Conservation (phyloP, 164 flowering plant genomes). For the Nymphaea colorata region DNA sequence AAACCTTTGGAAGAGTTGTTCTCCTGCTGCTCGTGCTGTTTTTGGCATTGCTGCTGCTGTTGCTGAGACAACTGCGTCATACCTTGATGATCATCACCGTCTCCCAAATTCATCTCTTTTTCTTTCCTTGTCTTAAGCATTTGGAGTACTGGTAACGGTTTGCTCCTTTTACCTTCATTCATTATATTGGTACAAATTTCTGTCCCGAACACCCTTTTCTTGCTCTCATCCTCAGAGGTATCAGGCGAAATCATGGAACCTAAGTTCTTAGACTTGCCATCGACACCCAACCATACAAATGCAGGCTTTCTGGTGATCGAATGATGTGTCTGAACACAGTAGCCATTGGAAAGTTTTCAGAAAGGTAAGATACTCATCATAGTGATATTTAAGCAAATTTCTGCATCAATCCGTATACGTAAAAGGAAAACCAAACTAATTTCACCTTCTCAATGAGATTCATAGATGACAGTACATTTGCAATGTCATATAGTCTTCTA, state of each 20-base stretch:
- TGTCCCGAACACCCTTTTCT: constrained; percentile 67
- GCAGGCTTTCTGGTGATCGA: constrained; percentile 70
- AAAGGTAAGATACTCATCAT: too few species aligned
- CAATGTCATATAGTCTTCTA: constrained; percentile 85
- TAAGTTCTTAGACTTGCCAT: constrained; percentile 14
- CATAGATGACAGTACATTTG: constrained; percentile 91
- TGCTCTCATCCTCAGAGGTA: constrained; percentile 15
- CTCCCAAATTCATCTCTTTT: neutral
- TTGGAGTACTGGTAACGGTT: constrained; percentile 14
- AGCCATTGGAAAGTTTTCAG: too few species aligned
- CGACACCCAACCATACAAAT: constrained; percentile 75
- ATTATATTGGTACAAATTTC: constrained; percentile 45
- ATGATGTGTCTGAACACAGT: constrained; percentile 57
- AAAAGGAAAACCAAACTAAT: neutral
- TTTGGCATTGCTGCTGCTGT: constrained; percentile 3
- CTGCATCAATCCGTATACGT: too few species aligned
- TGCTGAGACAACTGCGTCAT: neutral
- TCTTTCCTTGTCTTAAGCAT: constrained; percentile 5
- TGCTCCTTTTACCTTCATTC: constrained; percentile 33
- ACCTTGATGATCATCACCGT: neutral
- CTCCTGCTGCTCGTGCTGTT: constrained; percentile 1
- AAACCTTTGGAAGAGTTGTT: constrained; percentile 16
- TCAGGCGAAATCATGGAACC: neutral
- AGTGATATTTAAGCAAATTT: too few species aligned
- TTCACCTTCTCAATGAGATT: constrained; percentile 86